Base-by-base conservation (phyloP, 371 early-diverging fungal species). In the Mucor racemosus region DNA sequence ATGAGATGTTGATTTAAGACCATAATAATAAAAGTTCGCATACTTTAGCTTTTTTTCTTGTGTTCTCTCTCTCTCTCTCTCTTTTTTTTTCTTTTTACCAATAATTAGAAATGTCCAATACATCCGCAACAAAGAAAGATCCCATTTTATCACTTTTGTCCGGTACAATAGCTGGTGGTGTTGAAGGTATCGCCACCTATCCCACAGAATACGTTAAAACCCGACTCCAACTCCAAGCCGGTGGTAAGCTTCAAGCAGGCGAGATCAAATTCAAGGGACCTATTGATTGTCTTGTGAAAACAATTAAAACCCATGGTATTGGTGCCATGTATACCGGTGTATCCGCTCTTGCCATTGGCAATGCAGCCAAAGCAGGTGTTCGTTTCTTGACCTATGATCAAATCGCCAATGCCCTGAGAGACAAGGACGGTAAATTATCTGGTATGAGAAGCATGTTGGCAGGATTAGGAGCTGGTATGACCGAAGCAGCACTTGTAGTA, bases 131-230 rank as follows among this genome's bases (percentile, higher is more conserved):
- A 5, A 76, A 73, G 48, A 81, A 81, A 62, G 79, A 84, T 35
- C 81, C 84, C 0, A 66, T 79, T 13, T 68, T 87, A 67, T 91
- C 92, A 26, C 74, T 93, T 40, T 38, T 87, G 8, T 92, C 96
- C 1, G 97, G 97, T 10, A 88, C 90, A 5, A 64, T 95, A 19
- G 96, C 96, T 10, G 97, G 97, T 34, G 94, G 88, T 5, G 84
- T 96, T 35, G 97, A 97, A 74, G 94, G 92, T 15, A 83, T 91
- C 1, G 76, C 90, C 19, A 96, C 96, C 5, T 97, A 96, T 69
- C 97, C 96, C 0, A 95, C 95, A 6, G 97, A 97, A 77, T 95
- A 90, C 73, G 91, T 95, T 58, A 97, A 97, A 73, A 97, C 98
- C 4, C 94, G 93, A 63, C 82, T 97, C 41, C 97, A 97, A 73